Base-by-base conservation (phyloP, 495 filamentous ascomycete genomes). In the Lasiosphaeris hirsuta region DNA sequence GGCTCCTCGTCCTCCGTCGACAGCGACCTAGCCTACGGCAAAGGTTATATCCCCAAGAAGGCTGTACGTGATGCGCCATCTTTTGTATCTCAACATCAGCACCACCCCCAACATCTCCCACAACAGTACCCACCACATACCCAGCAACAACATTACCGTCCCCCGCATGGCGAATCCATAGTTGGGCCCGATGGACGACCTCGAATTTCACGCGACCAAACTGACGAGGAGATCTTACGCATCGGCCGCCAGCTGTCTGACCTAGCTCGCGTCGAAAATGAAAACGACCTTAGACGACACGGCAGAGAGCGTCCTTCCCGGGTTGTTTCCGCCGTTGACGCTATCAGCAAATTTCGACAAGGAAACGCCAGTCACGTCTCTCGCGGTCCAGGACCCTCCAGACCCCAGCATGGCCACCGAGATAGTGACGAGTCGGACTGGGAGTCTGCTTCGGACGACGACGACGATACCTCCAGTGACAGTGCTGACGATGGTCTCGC, bases 1-100 rank as follows among this genome's bases (percentile, higher is more conserved):
- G 72, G 68, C 17, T 79, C 76, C 14, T 74, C 73, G 4, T 78
- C 74, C 6, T 77, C 76, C 4, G 68, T 81, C 39, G 74, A 79
- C 48, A 76, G 73, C 41, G 80, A 82, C 50, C 61, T 84, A 42
- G 81, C 80, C 18, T 84, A 84, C 57, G 81, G 81, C 36, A 74
- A 68, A 14, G 81, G 80, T 8, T 84, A 79, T 58, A 68, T 82
- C 42, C 75, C 76, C 34, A 65, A 69, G 40, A 66, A 58, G 18
- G 61, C 60, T 10, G 58, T 61, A 45, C 57, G 59, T 23, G 64
- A 56, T 18, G 58, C 23, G 14, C 40, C 18, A 14, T 36, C n/a
- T 4, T 5, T 36, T 10, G 9, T 35, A 53, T 43, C 36, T 18
- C 59, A 58, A 23, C 59, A 36, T 44, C 61, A 53, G 13, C 59